Evolutionary conservation across 805 yeast genomes (phyloP), one percentile per base, ranked within the genome.

Genomic region (Myxozyma melibiosi): DNA sequence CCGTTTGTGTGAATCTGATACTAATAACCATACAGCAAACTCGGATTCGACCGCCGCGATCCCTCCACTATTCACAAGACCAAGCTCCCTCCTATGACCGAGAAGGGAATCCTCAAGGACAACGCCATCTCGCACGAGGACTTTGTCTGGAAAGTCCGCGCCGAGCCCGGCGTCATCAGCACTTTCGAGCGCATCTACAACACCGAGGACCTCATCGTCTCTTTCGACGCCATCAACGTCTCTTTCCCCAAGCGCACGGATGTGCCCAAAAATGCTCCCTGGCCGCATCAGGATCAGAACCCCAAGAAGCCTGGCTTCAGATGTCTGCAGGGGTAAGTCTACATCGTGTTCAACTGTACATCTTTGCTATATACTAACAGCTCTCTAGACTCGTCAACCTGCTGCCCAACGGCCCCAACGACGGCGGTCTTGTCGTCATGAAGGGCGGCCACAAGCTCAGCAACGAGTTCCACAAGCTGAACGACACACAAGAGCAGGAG

Each of bases 271-370:
- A 50, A 50, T n/a, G n/a, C 16, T n/a, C 55, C 59, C 6, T 55
- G 59, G 59, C 52, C 55, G 13, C 56, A 55, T 20, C 55, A 50
- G 47, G 59, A 51, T 31, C 56, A 55, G 48, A 40, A 51, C 35
- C 59, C 56, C 8, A 7, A 8, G 22, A 42, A 41, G 25, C 55
- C 54, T 28, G 58, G 58, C 18, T 50, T 55, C 30, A 35, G 55
- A 30, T 55, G 58, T 31, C 31, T 55, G 9, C 58, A 55, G 27
- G 58, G 57, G 48, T 41, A 16, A 4, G 54, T 41, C 13, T 22
- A 11, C 11, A 11, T 16, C 40, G 13, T 39, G 16, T 33, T 6
- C n/a, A 13, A 7, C 18, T 30, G 22, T 24, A 22, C n/a, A 18
- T 11, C 31, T 16, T 5, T 22, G 34, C 37, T 24, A 18, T 11